Base-by-base conservation (phyloP, 768 basidiomycete species). In the Candolleomyces efflorescens region DNA sequence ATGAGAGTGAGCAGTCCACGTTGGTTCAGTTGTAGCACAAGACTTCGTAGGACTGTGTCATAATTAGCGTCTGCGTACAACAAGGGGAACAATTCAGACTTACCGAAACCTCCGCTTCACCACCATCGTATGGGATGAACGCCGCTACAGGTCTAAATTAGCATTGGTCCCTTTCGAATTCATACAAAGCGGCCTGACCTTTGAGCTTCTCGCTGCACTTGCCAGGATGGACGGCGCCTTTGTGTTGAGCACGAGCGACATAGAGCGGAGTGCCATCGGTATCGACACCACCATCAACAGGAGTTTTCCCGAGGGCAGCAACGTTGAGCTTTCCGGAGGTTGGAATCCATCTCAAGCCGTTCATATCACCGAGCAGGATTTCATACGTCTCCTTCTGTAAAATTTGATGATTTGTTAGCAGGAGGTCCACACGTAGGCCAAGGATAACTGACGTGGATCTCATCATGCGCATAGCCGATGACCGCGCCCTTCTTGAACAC, bases 231-330 rank as follows among this genome's bases (percentile, higher is more conserved):
- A 78, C 73, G 9, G 75, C 78, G 20, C 71, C 74, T 12, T 81
- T 71, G 71, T 85, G 66, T 11, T 75, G 72, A 3, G 85, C 88
- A 63, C 82, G 78, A 5, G 80, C 83, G 56, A 91, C 74, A 68
- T 80, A 89, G 17, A 89, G 72, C 6, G 73, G 75, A 1, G 77
- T 73, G n/a, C 86, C 86, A 57, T 85, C 77, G 13, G 75, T 72
- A 66, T 90, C 89, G 26, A 69, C 74, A 2, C 89, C 89, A 50
- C 84, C 89, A 59, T 89, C 86, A 37, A 91, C 85, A 0, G 86
- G 86, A 4, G 59, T 69, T 48, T 70, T 70, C 48, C 79, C 72
- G 32, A 88, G 78, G 38, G 63, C 55, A 1, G 64, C 46, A 36
- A 82, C 56, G 53, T 82, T 74, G 57, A 89, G 60, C 5, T 65